Conservation (phyloP, 192 early-diverging fungal species). For the Coemansia furcata region DNA sequence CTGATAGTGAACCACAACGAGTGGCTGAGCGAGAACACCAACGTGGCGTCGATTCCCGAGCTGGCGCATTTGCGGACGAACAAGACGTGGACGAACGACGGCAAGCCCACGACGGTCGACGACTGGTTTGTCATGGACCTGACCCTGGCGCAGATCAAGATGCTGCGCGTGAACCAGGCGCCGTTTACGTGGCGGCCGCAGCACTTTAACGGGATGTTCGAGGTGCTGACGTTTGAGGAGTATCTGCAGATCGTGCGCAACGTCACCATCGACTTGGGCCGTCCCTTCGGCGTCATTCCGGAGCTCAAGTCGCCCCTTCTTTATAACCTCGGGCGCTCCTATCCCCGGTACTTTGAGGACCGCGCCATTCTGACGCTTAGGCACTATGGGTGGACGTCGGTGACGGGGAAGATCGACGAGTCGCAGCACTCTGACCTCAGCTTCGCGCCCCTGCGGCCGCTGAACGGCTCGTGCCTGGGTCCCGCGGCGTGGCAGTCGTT, state of each 20-base stretch:
- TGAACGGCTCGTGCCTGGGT: slow-evolving; percentile 12
- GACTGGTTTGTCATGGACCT: slow-evolving; percentile 53
- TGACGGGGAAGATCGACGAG: slow-evolving; percentile 16
- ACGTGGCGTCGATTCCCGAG: slow-evolving; percentile 21
- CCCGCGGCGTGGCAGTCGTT: slow-evolving; percentile 46
- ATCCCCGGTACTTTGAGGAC: slow-evolving; percentile 49
- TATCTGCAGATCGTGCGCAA: slow-evolving; percentile 44
- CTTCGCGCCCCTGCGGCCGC: slow-evolving; percentile 1
- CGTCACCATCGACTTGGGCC: slow-evolving; percentile 22
- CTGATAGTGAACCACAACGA: slow-evolving; percentile 55
- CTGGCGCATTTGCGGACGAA: slow-evolving; percentile 28
- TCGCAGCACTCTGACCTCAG: slow-evolving; percentile 19
- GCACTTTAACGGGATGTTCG: slow-evolving; percentile 45
- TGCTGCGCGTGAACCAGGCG: slow-evolving; percentile 36
- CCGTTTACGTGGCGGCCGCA: slow-evolving; percentile 32
- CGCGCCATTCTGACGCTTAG: slow-evolving; percentile 36
- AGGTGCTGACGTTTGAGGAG: slow-evolving; percentile 47
- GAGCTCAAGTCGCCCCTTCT: slow-evolving; percentile 52
- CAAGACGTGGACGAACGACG: slow-evolving; percentile 33
- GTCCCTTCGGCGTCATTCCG: slow-evolving; percentile 44
- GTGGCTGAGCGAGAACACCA: slow-evolving; percentile 42
- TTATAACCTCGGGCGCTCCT: slow-evolving; percentile 31
- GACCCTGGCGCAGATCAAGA: slow-evolving; percentile 38
- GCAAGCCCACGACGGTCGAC: slow-evolving; percentile 4
- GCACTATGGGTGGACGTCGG: slow-evolving; percentile 41